Evolutionary conservation across 2,329 filamentous ascomycete genomes (phyloP).

Genomic region (Claviceps pazoutovae): DNA sequence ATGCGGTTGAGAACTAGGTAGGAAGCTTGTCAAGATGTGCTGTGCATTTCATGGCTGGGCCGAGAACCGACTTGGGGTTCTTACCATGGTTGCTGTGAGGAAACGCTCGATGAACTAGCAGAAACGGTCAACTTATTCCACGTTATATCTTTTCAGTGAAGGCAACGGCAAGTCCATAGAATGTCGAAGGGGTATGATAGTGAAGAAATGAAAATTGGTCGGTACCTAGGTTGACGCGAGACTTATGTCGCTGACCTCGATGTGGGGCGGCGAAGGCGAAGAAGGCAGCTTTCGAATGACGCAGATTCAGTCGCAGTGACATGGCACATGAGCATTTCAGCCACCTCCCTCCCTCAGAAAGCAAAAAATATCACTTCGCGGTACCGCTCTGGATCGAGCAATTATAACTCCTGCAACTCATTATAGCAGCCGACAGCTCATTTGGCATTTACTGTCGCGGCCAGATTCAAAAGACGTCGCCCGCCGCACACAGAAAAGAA

Average conservation of each 20-base stretch:
- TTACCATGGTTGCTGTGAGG: conserved; percentile 1
- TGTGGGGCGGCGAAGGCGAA: conserved; percentile 2
- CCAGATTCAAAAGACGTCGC: neutral
- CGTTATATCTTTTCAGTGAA: neutral
- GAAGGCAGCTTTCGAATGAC: conserved; percentile 9
- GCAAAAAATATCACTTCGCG: too few relatives aligned
- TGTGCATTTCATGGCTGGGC: neutral
- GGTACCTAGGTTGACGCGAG: neutral
- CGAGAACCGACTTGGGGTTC: neutral
- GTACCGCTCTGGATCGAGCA: neutral
- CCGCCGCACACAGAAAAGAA: neutral
- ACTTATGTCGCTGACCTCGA: neutral
- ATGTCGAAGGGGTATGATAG: neutral
- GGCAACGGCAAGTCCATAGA: neutral
- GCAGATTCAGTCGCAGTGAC: conserved; percentile 2
- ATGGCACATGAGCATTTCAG: neutral
- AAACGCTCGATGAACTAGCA: neutral
- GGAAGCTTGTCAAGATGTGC: neutral
- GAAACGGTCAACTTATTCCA: neutral
- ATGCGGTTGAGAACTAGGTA: conserved; percentile 16
- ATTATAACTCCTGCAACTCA: neutral
- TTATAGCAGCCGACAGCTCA: neutral
- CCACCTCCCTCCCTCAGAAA: too few relatives aligned
- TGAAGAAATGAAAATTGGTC: neutral
- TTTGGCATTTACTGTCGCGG: neutral